phyloP scores from a whole-genome alignment of 169 alveolate species.

The Perkinsus olseni region DNA sequence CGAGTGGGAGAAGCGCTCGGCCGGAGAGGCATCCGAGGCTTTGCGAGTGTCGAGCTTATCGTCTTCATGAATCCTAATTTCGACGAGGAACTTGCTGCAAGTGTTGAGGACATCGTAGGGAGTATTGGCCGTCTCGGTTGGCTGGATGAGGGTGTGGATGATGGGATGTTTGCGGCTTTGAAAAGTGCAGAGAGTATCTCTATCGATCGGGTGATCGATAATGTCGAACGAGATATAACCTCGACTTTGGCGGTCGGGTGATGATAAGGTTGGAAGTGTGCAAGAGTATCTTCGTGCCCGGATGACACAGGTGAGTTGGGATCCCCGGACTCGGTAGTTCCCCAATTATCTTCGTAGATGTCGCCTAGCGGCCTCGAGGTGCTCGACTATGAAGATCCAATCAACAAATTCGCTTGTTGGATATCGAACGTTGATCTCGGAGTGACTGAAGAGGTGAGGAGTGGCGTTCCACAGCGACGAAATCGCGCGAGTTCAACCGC shows the following conservation, averaged over 20 bases:
- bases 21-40: no score
- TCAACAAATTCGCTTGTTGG: background rate
- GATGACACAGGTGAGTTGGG: no score
- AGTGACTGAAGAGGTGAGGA: background rate
- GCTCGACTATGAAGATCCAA: background rate
- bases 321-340: no score
- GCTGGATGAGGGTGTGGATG: background rate
- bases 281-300: background rate
- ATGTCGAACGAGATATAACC: background rate
- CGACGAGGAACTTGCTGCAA: background rate
- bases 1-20: background rate
- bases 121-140: background rate
- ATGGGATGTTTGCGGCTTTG: background rate
- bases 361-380: background rate
- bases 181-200: background rate
- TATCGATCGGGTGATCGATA: background rate
- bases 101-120: background rate
- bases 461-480: background rate
- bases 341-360: background rate
- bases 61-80: background rate
- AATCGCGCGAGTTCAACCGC: no score
- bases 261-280: background rate
- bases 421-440: background rate
- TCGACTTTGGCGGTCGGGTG: background rate
- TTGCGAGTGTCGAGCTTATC: background rate